A percentile compares a stretch with the other conserved stretches of the same genome.
Evolutionary conservation across 768 basidiomycete genomes (phyloP).

Genomic region (Astraeus odoratus): DNA sequence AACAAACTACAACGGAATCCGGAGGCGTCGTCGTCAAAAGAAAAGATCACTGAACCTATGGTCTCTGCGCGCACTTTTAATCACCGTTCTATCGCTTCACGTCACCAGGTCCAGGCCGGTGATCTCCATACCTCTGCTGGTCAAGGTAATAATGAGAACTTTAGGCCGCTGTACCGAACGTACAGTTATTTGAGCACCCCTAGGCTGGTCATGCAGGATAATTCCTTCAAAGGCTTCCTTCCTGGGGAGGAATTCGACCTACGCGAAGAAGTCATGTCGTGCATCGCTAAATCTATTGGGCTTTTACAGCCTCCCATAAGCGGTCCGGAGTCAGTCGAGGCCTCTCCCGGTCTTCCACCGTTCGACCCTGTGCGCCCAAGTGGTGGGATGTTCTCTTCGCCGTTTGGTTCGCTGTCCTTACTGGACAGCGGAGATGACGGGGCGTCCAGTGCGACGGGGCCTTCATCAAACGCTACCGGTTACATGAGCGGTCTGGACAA

Average conservation of each 20-base stretch:
- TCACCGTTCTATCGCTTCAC: conserved; percentile 29
- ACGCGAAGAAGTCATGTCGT: conserved; percentile 95
- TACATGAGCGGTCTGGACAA: conserved; percentile 87
- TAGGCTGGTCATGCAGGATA: conserved; percentile 26
- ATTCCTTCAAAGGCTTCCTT: conserved; percentile 17
- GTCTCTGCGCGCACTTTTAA: conserved; percentile 18
- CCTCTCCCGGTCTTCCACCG: conserved; percentile 57
- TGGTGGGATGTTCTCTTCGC: conserved; percentile 44
- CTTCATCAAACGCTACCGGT: conserved; percentile 40
- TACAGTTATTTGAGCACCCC: conserved; percentile 49
- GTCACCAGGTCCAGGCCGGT: conserved; percentile 65
- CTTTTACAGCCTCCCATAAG: conserved; percentile 81
- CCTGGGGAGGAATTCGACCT: conserved; percentile 80
- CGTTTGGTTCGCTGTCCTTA: conserved; percentile 69
- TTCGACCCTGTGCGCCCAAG: conserved; percentile 31
- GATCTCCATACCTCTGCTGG: conserved; percentile 62
- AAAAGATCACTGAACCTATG: conserved; percentile 20
- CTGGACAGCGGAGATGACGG: conserved; percentile 64
- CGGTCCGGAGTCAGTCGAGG: conserved; percentile 55
- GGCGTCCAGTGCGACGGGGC: conserved; percentile 57
- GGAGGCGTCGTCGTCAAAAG: conserved; percentile 15
- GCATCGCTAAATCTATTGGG: conserved; percentile 96
- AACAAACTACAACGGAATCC: conserved; percentile 12
- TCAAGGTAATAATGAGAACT: conserved; percentile 35
- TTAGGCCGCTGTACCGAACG: conserved; percentile 39